Base-by-base conservation (phyloP, 352 stramenopile genomes). In the Phytopythium mirpurense region DNA sequence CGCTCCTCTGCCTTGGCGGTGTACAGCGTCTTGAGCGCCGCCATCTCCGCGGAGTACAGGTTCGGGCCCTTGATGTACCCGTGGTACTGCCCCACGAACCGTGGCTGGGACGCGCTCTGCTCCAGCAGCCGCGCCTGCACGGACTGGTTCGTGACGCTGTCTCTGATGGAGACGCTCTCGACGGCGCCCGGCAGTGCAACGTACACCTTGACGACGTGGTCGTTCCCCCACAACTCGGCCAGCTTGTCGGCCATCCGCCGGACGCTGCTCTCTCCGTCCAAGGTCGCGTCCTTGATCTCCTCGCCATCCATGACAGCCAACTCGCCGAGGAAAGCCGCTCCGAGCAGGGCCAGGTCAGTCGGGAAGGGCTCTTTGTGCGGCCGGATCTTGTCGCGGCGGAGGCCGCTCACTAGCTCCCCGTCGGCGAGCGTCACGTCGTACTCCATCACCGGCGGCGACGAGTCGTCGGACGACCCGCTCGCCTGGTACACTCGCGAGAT, bases 21-120 rank as follows among this genome's bases (percentile, higher is more conserved):
- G 31, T 77, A 62, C n/a, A 85, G 53, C 24, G 68, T 31, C 29
- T 57, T 47, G 0, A 86, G 56, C 18, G 68, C 77, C 0, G 37
- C 19, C n/a, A 36, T 44, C 40, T 88, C 74, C 2, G 45, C 26
- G 16, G 66, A 51, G 8, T 44, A 57, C n/a, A 86, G 61, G 12
- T 59, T 53, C 2, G 44, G 42, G 0, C 72, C 68, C 6, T 65
- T 62, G 15, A 74, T 44, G 40, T 68, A 90, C 5, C 79, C 79
- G 37, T 90, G 79, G 29, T 72, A 86, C 53, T 86, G 74, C 2
- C 73, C 74, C 12, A 87, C 29, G 19, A 88, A 87, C 10, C 68
- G 68, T 9, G 79, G 75, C 15, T 63, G 68, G 1, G 43, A 38
- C 32, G 76, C 46, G 8, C 60, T 65, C n/a, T 65, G 54, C 15